Conservation (phyloP, 2,329 filamentous ascomycete genomes). For the Trichoderma koningii region DNA sequence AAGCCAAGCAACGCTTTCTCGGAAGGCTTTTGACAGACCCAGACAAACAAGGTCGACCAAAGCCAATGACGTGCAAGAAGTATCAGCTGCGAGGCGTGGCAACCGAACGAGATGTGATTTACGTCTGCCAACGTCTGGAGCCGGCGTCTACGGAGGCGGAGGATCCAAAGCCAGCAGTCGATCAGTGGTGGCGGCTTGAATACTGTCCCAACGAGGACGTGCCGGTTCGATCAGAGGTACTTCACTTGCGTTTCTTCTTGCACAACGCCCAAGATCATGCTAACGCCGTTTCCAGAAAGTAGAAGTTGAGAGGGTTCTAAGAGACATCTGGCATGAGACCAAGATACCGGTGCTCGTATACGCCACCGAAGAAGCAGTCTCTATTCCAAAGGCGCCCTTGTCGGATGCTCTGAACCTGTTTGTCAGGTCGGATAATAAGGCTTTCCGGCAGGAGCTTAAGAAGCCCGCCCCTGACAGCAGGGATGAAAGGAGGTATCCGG, state of each 20-base stretch:
- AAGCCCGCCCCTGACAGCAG: constrained; percentile 39
- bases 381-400: constrained; percentile 40
- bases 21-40: constrained; percentile 45
- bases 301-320: constrained; percentile 48
- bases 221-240: constrained; percentile 54
- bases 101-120: constrained; percentile 50
- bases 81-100: constrained; percentile 57
- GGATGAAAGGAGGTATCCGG: constrained; percentile 33
- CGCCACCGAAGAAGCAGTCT: constrained; percentile 53
- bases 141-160: constrained; percentile 48
- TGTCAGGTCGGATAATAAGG: constrained; percentile 53
- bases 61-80: constrained; percentile 47
- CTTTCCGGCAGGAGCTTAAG: constrained; percentile 53
- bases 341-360: constrained; percentile 55
- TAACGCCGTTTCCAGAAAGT: constrained; percentile 46
- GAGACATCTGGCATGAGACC: constrained; percentile 51
- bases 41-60: constrained; percentile 41
- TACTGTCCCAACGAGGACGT: constrained; percentile 44
- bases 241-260: not conserved
- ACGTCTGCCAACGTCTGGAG: constrained; percentile 51
- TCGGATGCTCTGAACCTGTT: constrained; percentile 49
- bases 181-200: constrained; percentile 60
- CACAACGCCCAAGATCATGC: constrained; percentile 25
- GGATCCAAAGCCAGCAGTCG: constrained; percentile 37
- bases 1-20: constrained; percentile 43